phyloP scores from a whole-genome alignment of 495 filamentous ascomycete species.

The Geoglossum glabrum region DNA sequence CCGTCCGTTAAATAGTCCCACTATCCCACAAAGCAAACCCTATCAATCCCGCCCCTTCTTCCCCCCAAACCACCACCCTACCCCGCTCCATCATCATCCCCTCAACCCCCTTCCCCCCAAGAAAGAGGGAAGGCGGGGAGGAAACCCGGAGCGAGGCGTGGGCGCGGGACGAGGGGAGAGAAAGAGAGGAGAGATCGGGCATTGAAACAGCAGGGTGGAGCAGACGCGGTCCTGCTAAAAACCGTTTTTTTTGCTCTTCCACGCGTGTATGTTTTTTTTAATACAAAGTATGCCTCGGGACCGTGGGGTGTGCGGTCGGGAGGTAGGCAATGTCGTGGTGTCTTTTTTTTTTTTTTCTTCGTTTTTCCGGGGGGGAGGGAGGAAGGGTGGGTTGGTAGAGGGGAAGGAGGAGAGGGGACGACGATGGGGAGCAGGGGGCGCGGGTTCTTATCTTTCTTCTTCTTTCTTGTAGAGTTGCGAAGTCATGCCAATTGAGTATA shows the following conservation, averaged over 20 bases:
- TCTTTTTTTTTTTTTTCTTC: background rate
- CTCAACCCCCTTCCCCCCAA: background rate
- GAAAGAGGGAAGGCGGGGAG: too few relatives aligned
- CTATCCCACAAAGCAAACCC: background rate
- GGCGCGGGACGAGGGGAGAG: too few relatives aligned
- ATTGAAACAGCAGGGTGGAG: constrained; percentile 1
- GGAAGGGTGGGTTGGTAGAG: background rate
- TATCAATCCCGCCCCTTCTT: too few relatives aligned
- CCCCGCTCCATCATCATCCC: too few relatives aligned
- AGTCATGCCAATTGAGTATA: too few relatives aligned
- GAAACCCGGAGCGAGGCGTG: too few relatives aligned
- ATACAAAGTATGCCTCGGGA: constrained; percentile 2
- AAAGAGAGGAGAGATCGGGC: too few relatives aligned
- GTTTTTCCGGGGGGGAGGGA: background rate
- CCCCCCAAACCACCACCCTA: too few relatives aligned
- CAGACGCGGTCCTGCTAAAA: constrained; percentile 2
- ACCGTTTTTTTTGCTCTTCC: background rate
- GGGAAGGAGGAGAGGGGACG: background rate
- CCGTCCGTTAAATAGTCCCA: background rate
- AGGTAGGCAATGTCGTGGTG: constrained; percentile 2
- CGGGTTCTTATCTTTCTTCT: too few relatives aligned
- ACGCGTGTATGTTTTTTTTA: background rate
- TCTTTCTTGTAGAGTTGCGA: too few relatives aligned
- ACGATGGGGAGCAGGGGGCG: too few relatives aligned
- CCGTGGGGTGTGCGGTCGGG: background rate